phyloP scores from a whole-genome alignment of 176 grass and related monocot genomes.

The sorghum (Sorghum bicolor) region DNA sequence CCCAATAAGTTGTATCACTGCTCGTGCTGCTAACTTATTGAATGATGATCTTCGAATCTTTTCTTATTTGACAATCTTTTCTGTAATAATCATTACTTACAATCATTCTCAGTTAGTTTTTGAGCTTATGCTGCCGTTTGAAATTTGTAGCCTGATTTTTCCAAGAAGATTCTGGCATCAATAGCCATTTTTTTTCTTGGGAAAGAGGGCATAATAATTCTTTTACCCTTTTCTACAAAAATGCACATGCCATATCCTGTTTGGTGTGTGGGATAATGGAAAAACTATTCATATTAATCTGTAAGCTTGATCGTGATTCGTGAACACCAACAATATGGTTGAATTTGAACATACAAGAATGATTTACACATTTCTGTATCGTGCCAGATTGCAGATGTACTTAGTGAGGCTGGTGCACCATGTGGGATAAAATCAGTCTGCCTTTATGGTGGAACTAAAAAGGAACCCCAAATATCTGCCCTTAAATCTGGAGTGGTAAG shows the following conservation, averaged over 20 bases:
- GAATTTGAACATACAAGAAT: slow-evolving; percentile 7
- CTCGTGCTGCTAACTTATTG: neutral
- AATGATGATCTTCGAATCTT: neutral
- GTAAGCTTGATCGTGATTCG: neutral
- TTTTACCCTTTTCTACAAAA: neutral
- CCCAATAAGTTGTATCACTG: neutral
- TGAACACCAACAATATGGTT: neutral
- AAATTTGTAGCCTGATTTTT: slow-evolving; percentile 5
- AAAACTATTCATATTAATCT: slow-evolving; percentile 15
- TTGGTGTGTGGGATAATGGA: neutral
- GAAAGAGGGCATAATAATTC: neutral
- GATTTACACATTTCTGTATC: slow-evolving; percentile 11
- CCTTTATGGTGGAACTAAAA: slow-evolving; percentile 92
- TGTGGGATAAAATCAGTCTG: slow-evolving; percentile 84
- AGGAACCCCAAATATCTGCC: slow-evolving; percentile 92
- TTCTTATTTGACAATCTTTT: slow-evolving; percentile 21
- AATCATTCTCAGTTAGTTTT: neutral
- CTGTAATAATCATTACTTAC: neutral
- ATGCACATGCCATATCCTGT: neutral
- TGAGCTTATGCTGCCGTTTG: neutral
- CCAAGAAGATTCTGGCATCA: neutral
- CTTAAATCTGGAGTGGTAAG: slow-evolving; percentile 98
- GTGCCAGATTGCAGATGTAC: slow-evolving; percentile 83
- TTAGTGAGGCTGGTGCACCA: slow-evolving; percentile 72
- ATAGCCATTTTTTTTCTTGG: neutral